Conservation (phyloP, 352 stramenopile species). For the Lagenidium giganteum region DNA sequence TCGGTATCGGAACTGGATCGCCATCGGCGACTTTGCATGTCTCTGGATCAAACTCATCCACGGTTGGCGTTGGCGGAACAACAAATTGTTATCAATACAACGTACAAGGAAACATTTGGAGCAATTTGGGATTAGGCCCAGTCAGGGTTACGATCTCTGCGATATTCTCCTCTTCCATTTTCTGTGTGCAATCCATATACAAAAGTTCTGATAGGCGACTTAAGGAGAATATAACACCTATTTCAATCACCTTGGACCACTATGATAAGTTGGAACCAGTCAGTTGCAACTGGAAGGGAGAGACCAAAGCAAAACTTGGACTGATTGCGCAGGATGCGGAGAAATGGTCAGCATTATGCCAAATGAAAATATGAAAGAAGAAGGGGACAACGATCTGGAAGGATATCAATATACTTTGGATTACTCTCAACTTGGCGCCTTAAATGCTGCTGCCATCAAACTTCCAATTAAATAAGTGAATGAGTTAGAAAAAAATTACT, state of each 20-base stretch:
- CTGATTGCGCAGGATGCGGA: conserved; percentile 7
- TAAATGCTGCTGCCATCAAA: conserved; percentile 6
- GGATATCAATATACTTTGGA: conserved; percentile 4
- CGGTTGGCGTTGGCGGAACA: neutral
- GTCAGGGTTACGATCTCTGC: neutral
- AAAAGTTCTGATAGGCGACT: conserved; percentile 8
- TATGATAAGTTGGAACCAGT: conserved; percentile 3
- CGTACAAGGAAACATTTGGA: conserved; percentile 6
- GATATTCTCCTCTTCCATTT: neutral
- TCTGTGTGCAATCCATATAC: neutral
- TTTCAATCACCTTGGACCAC: no score
- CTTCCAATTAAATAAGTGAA: neutral
- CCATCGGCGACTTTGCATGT: conserved; percentile 3
- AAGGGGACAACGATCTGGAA: conserved; percentile 4
- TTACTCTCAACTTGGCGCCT: conserved; percentile 2
- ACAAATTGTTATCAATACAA: neutral
- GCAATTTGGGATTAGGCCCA: no score
- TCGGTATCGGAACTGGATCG: conserved; percentile 14
- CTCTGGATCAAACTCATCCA: neutral
- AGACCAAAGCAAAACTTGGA: conserved; percentile 5
- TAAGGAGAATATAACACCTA: conserved; percentile 7
- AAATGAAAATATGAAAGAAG: conserved; percentile 8
- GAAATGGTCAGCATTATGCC: conserved; percentile 1
- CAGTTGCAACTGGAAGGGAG: conserved; percentile 2
- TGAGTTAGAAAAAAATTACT: conserved; percentile 6